Evolutionary conservation across 2,329 filamentous ascomycete genomes (phyloP), one percentile per base, ranked within the genome.

Genomic region (Alternaria sp.): DNA sequence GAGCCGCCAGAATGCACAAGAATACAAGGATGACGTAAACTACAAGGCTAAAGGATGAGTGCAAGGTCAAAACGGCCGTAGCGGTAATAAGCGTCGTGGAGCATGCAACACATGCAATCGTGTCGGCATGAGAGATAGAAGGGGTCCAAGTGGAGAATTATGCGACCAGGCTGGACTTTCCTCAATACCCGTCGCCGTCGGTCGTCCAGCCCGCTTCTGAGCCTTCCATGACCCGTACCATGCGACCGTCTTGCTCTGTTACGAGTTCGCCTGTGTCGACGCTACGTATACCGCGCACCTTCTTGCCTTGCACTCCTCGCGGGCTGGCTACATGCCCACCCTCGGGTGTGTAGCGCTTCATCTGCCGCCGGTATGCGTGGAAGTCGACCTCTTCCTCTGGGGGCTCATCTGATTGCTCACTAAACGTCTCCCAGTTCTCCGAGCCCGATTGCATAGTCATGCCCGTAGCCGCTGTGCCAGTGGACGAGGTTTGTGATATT

Each of bases 381-480:
- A 87, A 84, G 60, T 95, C 91, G 4, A 88, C 88, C 73, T 97
- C 93, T 24, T 68, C 70, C 63, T 79, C 77, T 0, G 84, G 83
- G 69, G 92, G 60, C 0, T 89, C 86, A 70, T 92, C 89, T 61
- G 90, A 92, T 65, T 85, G 87, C 75, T 96, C 92, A 68, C 95
- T 93, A 70, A 95, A 98, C 9, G 93, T 97, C 78, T 98, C 94
- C 94, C 94, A 98, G 76, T 98, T 98, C 79, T 98, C 94, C 3
- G 92, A 96, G 1, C 91, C 92, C 5, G 91, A 92, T 26, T 90
- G 84, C 23, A 84, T 84, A 1, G 90, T 92, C n/a, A 80, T 80
- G 23, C 81, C 79, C 5, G 68, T 76, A 17, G 65, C 69, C n/a
- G 71, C 72, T 5, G 75, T 76, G 17, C 69, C 70, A 23, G 68